phyloP scores from a whole-genome alignment of 805 yeast genomes.

The Candida sakaeoensis region DNA sequence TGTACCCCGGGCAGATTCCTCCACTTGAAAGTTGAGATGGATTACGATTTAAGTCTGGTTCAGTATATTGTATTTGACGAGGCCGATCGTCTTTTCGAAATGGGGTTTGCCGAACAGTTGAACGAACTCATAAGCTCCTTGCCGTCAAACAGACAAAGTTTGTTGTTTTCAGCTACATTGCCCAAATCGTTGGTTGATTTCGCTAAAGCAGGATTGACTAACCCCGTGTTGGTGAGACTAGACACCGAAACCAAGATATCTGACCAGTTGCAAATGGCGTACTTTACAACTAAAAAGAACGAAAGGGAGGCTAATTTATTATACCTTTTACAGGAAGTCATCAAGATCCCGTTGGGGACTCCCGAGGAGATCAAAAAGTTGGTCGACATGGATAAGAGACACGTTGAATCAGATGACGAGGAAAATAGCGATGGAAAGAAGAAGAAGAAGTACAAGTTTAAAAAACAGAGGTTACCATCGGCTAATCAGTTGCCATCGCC shows the following conservation, averaged over 20 bases:
- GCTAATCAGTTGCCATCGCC: conserved; percentile 84
- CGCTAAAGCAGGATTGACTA: conserved; percentile 93
- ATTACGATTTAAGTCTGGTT: conserved; percentile 71
- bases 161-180: conserved; percentile 90
- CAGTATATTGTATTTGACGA: conserved; percentile 95
- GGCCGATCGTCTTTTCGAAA: conserved; percentile 93
- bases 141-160: conserved; percentile 80
- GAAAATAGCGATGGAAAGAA: conserved; percentile 37
- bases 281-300: conserved; percentile 70
- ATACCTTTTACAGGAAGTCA: conserved; percentile 74
- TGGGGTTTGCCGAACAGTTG: conserved; percentile 93
- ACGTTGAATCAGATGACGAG: conserved; percentile 53
- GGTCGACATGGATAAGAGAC: conserved; percentile 43
- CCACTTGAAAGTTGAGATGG: conserved; percentile 96
- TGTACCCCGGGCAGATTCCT: conserved; percentile 98
- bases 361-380: conserved; percentile 60
- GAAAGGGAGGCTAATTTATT: conserved; percentile 89
- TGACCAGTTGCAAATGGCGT: conserved; percentile 87
- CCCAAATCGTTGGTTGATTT: conserved; percentile 91
- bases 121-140: conserved; percentile 82
- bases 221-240: conserved; percentile 87
- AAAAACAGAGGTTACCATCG: conserved; percentile 61
- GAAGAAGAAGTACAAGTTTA: conserved; percentile 36
- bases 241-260: conserved; percentile 92
- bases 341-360: conserved; percentile 78